These are phyloP conservation scores for Geosmithia putterillii DNA, from an alignment of 2,329 filamentous ascomycete species.

Conservation along the genomic window DNA sequence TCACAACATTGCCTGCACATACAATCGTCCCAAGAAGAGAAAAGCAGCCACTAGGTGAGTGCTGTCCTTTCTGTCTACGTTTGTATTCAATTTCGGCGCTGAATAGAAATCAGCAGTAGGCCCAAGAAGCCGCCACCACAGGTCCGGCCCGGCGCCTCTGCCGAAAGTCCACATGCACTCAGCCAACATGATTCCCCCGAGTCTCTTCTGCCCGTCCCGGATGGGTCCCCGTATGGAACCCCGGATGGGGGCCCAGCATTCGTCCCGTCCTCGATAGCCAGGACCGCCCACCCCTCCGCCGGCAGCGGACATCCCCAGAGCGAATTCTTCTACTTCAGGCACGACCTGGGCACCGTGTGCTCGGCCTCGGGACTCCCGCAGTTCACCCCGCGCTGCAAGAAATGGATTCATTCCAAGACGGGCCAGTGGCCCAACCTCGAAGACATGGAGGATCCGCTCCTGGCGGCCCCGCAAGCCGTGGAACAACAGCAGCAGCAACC, in stretches of 20 bases:
- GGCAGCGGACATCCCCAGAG: background rate
- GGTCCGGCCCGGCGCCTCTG: too few species aligned
- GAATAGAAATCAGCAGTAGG: too few species aligned
- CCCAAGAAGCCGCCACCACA: too few species aligned
- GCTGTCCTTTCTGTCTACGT: too few species aligned
- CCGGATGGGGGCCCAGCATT: background rate
- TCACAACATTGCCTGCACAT: slow-evolving; percentile 3
- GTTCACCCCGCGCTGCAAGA: background rate
- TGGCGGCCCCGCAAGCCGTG: too few species aligned
- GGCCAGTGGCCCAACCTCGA: slow-evolving; percentile 1
- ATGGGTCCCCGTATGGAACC: too few species aligned
- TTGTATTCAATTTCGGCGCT: too few species aligned
- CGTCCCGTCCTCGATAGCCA: background rate
- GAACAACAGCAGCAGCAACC: too few species aligned
- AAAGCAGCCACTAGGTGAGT: background rate
- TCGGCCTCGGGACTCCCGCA: background rate
- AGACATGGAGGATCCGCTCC: background rate
- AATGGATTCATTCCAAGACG: slow-evolving; percentile 1
- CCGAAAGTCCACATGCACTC: too few species aligned
- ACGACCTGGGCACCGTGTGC: slow-evolving; percentile 1
- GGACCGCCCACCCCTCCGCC: background rate
- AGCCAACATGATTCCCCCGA: too few species aligned
- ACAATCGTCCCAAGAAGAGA: background rate
- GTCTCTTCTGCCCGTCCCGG: too few species aligned
- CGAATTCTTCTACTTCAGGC: background rate